Evolutionary conservation across 176 grass and related monocot species (phyloP).

Genomic region (Chloris gayana): DNA sequence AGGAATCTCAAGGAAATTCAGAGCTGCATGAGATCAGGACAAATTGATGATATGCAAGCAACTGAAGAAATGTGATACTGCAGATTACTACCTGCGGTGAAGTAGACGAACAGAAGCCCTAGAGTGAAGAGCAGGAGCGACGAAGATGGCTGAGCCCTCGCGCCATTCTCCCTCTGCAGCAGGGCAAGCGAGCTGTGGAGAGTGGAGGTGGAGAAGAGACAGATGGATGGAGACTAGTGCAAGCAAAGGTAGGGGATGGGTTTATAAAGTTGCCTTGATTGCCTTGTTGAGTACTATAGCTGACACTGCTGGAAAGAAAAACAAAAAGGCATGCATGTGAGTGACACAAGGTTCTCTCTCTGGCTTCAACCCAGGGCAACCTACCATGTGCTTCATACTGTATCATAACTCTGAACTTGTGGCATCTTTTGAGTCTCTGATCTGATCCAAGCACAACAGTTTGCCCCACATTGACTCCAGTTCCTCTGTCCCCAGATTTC

Average conservation of each 20-base stretch:
- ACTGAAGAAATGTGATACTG: neutral
- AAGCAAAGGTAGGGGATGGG: neutral
- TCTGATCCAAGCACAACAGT: conserved; percentile 4
- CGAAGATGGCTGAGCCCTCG: conserved; percentile 27
- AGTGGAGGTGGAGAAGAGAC: conserved; percentile 16
- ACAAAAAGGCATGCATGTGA: conserved; percentile 6
- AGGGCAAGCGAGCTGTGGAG: neutral
- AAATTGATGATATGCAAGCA: neutral
- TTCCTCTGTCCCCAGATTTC: neutral
- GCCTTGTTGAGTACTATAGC: conserved; percentile 33
- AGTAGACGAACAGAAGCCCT: conserved; percentile 59
- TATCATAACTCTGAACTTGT: neutral
- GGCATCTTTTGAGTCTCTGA: conserved; percentile 22
- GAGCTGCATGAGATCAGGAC: neutral
- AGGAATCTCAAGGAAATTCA: neutral
- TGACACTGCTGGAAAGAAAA: conserved; percentile 14
- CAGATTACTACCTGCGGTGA: conserved; percentile 47
- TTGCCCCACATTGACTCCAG: conserved; percentile 24
- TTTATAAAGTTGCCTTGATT: conserved; percentile 39
- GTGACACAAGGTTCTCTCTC: conserved; percentile 21
- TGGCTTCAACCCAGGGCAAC: conserved; percentile 50
- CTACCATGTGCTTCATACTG: conserved; percentile 42
- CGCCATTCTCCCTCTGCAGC: conserved; percentile 32
- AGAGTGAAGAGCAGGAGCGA: conserved; percentile 42
- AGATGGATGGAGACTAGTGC: conserved; percentile 31